Percentiles rank a stretch among this genome's conserved stretches.
These are phyloP conservation scores for Lathyrus oleraceus DNA, from an alignment of 306 rosid species.

Conservation along the genomic window DNA sequence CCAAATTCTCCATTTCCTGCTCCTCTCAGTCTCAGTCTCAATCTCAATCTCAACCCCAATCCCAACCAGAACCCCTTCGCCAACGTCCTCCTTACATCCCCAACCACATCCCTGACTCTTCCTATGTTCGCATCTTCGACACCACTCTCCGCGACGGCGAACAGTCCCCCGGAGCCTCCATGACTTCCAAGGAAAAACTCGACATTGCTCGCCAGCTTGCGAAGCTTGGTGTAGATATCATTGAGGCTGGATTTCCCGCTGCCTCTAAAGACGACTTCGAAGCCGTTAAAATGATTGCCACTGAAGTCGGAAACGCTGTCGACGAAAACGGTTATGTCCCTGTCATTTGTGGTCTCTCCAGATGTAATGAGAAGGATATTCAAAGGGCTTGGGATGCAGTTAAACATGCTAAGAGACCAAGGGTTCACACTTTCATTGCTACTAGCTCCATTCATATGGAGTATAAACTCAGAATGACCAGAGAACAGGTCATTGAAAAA, in stretches of 20 bases:
- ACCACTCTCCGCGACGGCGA: constrained; percentile 99
- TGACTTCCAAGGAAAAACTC: constrained; percentile 83
- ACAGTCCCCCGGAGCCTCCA: constrained; percentile 97
- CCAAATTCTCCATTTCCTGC: constrained; percentile 32
- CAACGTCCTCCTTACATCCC: constrained; percentile 83
- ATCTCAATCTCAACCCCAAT: constrained; percentile 20
- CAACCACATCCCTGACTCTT: constrained; percentile 74
- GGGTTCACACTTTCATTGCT: constrained; percentile 90
- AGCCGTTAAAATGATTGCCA: constrained; percentile 74
- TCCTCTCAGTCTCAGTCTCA: constrained; percentile 30
- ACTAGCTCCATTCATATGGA: constrained; percentile 92
- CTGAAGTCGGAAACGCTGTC: constrained; percentile 75
- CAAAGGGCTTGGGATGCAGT: constrained; percentile 93
- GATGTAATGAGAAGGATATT: constrained; percentile 85
- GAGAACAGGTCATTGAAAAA: constrained; percentile 63
- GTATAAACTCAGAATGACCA: constrained; percentile 71
- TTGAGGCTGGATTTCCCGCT: constrained; percentile 93
- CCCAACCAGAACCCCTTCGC: constrained; percentile 12
- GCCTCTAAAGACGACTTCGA: constrained; percentile 83
- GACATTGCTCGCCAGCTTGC: constrained; percentile 87
- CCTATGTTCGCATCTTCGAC: constrained; percentile 82
- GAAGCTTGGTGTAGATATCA: constrained; percentile 88
- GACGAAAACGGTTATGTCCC: constrained; percentile 73
- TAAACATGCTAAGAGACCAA: constrained; percentile 70
- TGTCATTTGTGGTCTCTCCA: constrained; percentile 81